These are phyloP conservation scores for Dicorynia guianensis DNA, from an alignment of 306 rosid species.

Conservation along the genomic window DNA sequence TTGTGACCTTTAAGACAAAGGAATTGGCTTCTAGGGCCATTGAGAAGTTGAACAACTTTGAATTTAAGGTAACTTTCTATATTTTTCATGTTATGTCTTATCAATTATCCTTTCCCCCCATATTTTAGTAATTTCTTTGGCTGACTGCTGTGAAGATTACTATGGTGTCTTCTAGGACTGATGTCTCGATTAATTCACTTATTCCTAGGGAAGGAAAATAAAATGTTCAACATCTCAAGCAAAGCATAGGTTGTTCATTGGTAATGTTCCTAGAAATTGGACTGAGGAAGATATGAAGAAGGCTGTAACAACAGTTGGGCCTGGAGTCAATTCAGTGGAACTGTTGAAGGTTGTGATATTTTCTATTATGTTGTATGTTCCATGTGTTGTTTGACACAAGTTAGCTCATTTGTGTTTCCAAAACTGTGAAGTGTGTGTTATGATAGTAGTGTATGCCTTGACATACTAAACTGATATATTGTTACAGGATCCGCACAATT, in stretches of 20 bases:
- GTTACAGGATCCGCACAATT: conserved; percentile 61
- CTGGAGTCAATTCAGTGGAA: conserved; percentile 71
- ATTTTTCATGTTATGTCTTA: too few relatives aligned
- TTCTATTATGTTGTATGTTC: background rate
- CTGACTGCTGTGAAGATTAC: background rate
- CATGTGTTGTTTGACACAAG: background rate
- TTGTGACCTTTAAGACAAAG: conserved; percentile 72
- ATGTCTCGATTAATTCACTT: conserved; percentile 9
- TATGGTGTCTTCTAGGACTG: background rate
- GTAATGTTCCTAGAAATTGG: conserved; percentile 78
- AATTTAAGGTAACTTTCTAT: conserved; percentile 56
- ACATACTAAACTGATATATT: conserved; percentile 34
- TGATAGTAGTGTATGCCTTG: conserved; percentile 33
- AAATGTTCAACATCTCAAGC: conserved; percentile 72
- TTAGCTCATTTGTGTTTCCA: conserved; percentile 27
- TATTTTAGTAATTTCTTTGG: background rate
- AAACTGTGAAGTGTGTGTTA: conserved; percentile 4
- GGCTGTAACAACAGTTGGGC: conserved; percentile 59
- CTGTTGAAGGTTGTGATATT: conserved; percentile 59
- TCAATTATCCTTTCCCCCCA: background rate
- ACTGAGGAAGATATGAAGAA: conserved; percentile 62
- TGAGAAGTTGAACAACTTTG: conserved; percentile 61
- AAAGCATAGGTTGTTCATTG: conserved; percentile 71
- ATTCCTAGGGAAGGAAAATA: conserved; percentile 57
- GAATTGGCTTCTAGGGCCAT: conserved; percentile 75